Evolutionary conservation across 768 basidiomycete genomes (phyloP).

Genomic region (Brasilioporus rufonigricans): DNA sequence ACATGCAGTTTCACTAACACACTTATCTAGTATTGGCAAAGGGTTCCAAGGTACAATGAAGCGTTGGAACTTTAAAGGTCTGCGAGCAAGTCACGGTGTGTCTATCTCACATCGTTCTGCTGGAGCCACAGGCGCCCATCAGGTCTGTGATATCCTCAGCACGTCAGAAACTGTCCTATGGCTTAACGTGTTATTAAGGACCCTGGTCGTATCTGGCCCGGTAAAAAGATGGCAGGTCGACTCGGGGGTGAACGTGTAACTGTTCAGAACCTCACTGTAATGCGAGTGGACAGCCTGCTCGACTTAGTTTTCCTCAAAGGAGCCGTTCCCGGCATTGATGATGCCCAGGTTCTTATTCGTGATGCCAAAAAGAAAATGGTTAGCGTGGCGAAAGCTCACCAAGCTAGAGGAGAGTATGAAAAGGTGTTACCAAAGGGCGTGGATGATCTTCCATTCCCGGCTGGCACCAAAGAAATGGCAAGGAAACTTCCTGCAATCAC

Average conservation of each 20-base stretch:
- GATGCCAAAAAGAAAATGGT: slow-evolving; percentile 89
- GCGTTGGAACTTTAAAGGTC: slow-evolving; percentile 88
- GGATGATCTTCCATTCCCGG: slow-evolving; percentile 86
- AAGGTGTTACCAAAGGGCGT: slow-evolving; percentile 82
- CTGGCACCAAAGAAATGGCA: slow-evolving; percentile 78
- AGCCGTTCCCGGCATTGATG: slow-evolving; percentile 86
- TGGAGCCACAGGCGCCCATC: slow-evolving; percentile 93
- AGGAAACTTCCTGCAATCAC: slow-evolving; percentile 61
- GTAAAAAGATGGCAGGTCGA: slow-evolving; percentile 97
- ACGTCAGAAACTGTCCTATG: neutral
- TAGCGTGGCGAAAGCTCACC: slow-evolving; percentile 58
- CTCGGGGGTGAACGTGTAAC: slow-evolving; percentile 85
- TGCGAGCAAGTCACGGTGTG: slow-evolving; percentile 93
- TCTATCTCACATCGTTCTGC: slow-evolving; percentile 91
- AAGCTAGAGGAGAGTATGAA: slow-evolving; percentile 69
- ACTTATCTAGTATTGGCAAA: slow-evolving; percentile 78
- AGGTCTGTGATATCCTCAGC: slow-evolving; percentile 49
- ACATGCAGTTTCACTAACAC: slow-evolving; percentile 4
- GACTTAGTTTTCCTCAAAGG: slow-evolving; percentile 91
- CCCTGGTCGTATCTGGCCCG: slow-evolving; percentile 93
- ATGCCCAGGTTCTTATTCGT: slow-evolving; percentile 78
- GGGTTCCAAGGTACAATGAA: slow-evolving; percentile 99
- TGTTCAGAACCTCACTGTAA: slow-evolving; percentile 82
- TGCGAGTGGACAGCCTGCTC: slow-evolving; percentile 81
- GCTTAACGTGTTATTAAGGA: slow-evolving; percentile 51